Evolutionary conservation across 345 rosid species (phyloP), one percentile per base, ranked within the genome.

Genomic region (Cardamine occulta): DNA sequence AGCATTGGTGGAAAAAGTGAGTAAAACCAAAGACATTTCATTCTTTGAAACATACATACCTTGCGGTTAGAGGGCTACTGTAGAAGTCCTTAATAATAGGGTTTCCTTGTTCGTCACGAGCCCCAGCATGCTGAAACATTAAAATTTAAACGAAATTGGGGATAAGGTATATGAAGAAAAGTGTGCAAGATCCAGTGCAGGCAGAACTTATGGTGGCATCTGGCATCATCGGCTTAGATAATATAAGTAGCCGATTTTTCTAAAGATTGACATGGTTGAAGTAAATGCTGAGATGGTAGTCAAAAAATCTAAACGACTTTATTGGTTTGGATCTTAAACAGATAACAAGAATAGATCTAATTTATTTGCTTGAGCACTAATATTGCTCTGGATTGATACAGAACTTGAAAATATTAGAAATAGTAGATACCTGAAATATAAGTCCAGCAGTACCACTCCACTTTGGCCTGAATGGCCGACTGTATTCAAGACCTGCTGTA

Each of bases 381-480:
- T 45, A 57, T 23, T 74, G 51, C 24, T 42, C 61, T 35, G 12
- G 49, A 47, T 75, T 66, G 42, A 7, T 57, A 45, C 35, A 60
- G 34, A 52, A 42, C 48, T 60, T 39, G 23, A 49, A 54, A 60
- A 35, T 52, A 37, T 11, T 62, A 34, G 53, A 29, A 69, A 59
- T 44, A 7, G 40, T 70, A 55, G 66, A 53, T 77, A 95, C 98
- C 98, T 92, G 98, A 84, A 92, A 91, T 74, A 87, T 77, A 76
- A 95, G 82, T 52, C 98, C 91, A 21, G 85, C 87, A 29, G 93
- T 90, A 80, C 94, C 98, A 77, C 88, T 90, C 98, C 97, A 93
- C 83, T 93, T 95, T 63, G 98, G 99, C 82, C 98, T 86, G 66
- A 95, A 82, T 63, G 98, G 98, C 71, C 93, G 87, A 73, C 96